Evolutionary conservation across 345 rosid species (phyloP), one percentile per base, ranked within the genome.

Genomic region (Angophora floribunda): DNA sequence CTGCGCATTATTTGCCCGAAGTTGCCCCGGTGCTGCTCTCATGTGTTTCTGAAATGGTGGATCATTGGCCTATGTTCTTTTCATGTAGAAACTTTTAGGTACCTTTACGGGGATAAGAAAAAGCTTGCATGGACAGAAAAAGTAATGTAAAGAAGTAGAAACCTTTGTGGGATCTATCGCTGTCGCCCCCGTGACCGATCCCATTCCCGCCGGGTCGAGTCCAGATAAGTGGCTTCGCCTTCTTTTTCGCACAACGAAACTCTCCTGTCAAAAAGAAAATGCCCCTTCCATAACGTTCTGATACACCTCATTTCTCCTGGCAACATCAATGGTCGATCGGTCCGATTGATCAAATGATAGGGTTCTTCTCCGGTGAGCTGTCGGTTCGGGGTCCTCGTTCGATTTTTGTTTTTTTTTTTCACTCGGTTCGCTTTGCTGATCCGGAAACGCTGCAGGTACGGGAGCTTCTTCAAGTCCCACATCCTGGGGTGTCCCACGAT

Each of bases 391-490:
- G 52, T 32, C 57, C 6, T 85, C 52, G 44, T 28, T 36, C 45
- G 21, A 49, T 52, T 28, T 67, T 36, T n/a, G n/a, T n/a, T 36
- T 36, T 4, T 36, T 36, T 36, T 36, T 2, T 36, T 51, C 36
- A 41, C 59, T 65, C 7, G 30, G 24, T 30, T 70, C 51, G 30
- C 51, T 30, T 30, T 49, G 67, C 36, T 88, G 30, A 30, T 50
- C 15, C 3, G 41, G 36, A 61, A 61, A 55, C 21, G 19, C 53
- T 79, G 63, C 92, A 97, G 99, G 95, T 93, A 91, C 79, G 99
- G 99, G 57, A 93, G 92, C 89, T 89, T 97, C 89, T 98, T 97
- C 96, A 98, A 98, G 89, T 96, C 99, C 84, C 99, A 98, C 90
- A 92, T 98, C 57, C 94, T 97, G 86, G 99, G 99, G 3, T 96